Evolutionary conservation across 2,329 filamentous ascomycete species (phyloP).

Genomic region (Chrysosporium keratinophilum): DNA sequence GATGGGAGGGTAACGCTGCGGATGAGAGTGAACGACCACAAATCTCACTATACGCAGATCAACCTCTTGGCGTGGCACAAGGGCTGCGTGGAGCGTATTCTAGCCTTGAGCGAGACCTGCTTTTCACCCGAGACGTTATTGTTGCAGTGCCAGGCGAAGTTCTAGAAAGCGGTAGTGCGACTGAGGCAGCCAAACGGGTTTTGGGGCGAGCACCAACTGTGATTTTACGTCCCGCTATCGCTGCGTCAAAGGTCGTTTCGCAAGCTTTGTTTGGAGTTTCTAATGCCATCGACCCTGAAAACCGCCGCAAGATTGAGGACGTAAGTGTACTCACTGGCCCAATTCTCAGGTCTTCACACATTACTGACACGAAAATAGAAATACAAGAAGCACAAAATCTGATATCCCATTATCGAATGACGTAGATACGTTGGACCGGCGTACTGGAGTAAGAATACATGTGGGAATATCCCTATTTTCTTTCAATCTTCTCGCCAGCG

Average conservation of each 20-base stretch:
- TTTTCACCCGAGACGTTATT: conserved; percentile 77
- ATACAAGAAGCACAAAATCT: conserved; percentile 31
- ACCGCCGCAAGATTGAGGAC: conserved; percentile 73
- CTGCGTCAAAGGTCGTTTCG: conserved; percentile 76
- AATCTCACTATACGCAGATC: conserved; percentile 86
- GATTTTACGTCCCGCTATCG: conserved; percentile 80
- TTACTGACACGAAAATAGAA: conserved; percentile 26
- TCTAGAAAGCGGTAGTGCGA: conserved; percentile 72
- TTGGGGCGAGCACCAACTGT: conserved; percentile 80
- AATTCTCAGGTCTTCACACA: not conserved
- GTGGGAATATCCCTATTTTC: not conserved
- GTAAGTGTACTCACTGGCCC: conserved; percentile 48
- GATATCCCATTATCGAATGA: not conserved
- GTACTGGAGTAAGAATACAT: not conserved
- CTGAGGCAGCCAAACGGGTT: conserved; percentile 68
- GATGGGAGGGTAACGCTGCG: conserved; percentile 49
- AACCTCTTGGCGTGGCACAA: conserved; percentile 78
- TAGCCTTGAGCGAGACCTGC: conserved; percentile 75
- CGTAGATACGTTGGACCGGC: not conserved
- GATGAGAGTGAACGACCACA: conserved; percentile 59
- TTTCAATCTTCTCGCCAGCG: conserved; percentile 1
- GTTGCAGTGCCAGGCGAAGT: conserved; percentile 89
- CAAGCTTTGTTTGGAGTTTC: conserved; percentile 86
- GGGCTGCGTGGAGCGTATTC: conserved; percentile 74
- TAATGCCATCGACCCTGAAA: conserved; percentile 77